Conservation (phyloP, 78 protist species). For the Cavenderia fasciculata region DNA sequence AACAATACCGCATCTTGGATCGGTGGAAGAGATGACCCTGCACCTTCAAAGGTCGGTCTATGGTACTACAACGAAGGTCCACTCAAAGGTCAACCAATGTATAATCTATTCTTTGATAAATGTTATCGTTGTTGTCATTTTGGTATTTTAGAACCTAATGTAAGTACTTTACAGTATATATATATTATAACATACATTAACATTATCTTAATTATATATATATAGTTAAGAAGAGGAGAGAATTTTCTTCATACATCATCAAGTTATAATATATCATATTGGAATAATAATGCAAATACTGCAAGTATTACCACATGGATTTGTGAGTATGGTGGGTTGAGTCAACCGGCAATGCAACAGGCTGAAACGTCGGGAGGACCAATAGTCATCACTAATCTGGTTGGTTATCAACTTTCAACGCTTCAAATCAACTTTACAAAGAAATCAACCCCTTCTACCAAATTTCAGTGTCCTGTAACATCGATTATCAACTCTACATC, state of each 20-base stretch:
- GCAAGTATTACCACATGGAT: neutral
- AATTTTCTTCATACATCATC: no score
- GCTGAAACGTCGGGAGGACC: neutral
- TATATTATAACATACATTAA: no score
- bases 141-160: slow-evolving; percentile 29
- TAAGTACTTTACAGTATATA: no score
- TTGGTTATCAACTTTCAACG: neutral
- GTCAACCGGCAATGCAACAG: neutral
- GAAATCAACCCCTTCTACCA: neutral
- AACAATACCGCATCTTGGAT: neutral
- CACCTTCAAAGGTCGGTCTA: neutral
- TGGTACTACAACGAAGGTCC: slow-evolving; percentile 1
- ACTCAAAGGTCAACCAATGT: neutral
- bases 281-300: slow-evolving; percentile 6
- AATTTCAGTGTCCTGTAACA: neutral
- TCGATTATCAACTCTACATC: neutral
- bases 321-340: slow-evolving; percentile 41
- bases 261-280: no score
- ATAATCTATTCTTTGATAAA: slow-evolving; percentile 19
- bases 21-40: neutral
- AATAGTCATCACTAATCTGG: neutral
- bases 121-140: slow-evolving; percentile 13
- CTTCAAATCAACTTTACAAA: neutral
- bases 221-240: no score
- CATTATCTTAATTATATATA: no score